Percentiles rank a stretch among this genome's conserved stretches.
Evolutionary conservation across 495 filamentous ascomycete genomes (phyloP).

Genomic region (Penicillium diatomitis): DNA sequence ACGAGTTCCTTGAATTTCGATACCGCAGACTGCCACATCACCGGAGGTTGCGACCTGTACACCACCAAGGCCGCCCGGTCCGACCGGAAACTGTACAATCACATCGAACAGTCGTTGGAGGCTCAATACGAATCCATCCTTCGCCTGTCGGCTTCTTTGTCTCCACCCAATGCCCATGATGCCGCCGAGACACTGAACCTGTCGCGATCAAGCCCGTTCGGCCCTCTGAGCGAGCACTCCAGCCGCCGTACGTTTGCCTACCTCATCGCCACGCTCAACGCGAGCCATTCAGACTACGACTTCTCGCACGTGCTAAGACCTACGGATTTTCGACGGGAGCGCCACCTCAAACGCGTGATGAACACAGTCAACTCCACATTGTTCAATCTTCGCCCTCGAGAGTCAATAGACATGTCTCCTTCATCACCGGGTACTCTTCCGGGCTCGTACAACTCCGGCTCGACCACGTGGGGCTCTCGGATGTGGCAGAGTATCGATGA

Average conservation of each 20-base stretch:
- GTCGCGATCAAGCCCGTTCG: constrained; percentile 81
- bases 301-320: constrained; percentile 86
- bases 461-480: constrained; percentile 63
- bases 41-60: constrained; percentile 90
- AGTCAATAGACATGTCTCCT: constrained; percentile 36
- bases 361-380: constrained; percentile 75
- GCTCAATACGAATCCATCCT: constrained; percentile 81
- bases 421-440: constrained; percentile 36
- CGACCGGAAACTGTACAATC: constrained; percentile 95
- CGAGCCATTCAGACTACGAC: constrained; percentile 94
- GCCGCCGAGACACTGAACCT: constrained; percentile 55
- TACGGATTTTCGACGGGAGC: constrained; percentile 75
- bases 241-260: constrained; percentile 91
- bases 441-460: constrained; percentile 31
- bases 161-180: constrained; percentile 58
- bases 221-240: constrained; percentile 72
- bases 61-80: constrained; percentile 89
- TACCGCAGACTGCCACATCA: constrained; percentile 79
- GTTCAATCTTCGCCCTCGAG: constrained; percentile 67
- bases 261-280: constrained; percentile 94
- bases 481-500: constrained; percentile 89
- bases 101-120: constrained; percentile 81
- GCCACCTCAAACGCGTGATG: constrained; percentile 66
- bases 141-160: constrained; percentile 70
- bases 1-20: constrained; percentile 88